These are phyloP conservation scores for Fusarium temperatum DNA, from an alignment of 2,329 filamentous ascomycete genomes.

Conservation along the genomic window DNA sequence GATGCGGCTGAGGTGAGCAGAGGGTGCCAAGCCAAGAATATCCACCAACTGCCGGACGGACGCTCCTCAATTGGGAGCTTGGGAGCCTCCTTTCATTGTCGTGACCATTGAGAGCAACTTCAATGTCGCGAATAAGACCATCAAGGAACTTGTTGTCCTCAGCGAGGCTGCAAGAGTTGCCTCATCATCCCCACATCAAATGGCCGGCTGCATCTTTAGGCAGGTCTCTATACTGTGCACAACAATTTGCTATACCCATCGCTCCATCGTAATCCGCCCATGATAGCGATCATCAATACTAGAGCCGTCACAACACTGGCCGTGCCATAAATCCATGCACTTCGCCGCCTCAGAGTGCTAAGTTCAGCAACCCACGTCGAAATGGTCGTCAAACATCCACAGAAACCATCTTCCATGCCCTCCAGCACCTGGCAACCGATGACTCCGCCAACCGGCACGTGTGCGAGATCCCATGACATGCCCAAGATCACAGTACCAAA, in stretches of 20 bases:
- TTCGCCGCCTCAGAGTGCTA: slow-evolving; percentile 58
- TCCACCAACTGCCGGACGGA: neutral
- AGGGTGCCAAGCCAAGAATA: neutral
- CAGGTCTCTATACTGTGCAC: slow-evolving; percentile 19
- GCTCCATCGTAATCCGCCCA: slow-evolving; percentile 80
- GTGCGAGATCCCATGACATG: slow-evolving; percentile 82
- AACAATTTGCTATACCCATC: slow-evolving; percentile 57
- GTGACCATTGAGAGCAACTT: neutral
- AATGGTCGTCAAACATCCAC: slow-evolving; percentile 71
- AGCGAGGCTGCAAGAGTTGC: neutral
- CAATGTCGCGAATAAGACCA: neutral
- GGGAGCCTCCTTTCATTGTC: neutral
- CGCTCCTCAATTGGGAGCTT: neutral
- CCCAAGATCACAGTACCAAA: slow-evolving; percentile 78
- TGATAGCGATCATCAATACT: slow-evolving; percentile 70
- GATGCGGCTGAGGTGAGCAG: slow-evolving; percentile 15
- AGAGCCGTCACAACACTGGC: slow-evolving; percentile 69
- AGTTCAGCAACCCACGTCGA: slow-evolving; percentile 74
- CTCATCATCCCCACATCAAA: neutral
- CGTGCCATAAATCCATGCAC: slow-evolving; percentile 74
- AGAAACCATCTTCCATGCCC: slow-evolving; percentile 74
- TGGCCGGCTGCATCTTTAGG: neutral
- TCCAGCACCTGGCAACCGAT: slow-evolving; percentile 74
- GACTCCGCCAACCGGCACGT: slow-evolving; percentile 64
- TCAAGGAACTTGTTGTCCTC: neutral